Evolutionary conservation across 1,139 yeast genomes (phyloP).

Genomic region (Protomyces inundatus): DNA sequence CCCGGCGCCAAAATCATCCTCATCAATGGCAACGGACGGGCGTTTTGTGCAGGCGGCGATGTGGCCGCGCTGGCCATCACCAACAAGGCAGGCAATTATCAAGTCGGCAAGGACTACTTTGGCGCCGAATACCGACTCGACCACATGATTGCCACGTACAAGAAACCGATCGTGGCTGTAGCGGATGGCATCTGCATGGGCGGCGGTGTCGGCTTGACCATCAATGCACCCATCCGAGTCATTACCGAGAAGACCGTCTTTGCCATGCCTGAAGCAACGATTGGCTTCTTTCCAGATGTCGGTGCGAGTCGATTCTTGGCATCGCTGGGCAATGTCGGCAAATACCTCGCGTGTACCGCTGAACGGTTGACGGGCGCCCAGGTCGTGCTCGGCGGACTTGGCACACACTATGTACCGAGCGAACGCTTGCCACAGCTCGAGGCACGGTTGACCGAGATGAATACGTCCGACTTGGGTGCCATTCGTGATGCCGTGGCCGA

Average conservation of each 20-base stretch:
- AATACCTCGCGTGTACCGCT: slow-evolving; percentile 83
- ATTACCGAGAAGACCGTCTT: slow-evolving; percentile 84
- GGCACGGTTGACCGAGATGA: slow-evolving; percentile 42
- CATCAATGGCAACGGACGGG: slow-evolving; percentile 18
- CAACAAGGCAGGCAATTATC: slow-evolving; percentile 45
- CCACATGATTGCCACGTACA: slow-evolving; percentile 69
- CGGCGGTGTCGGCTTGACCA: slow-evolving; percentile 90
- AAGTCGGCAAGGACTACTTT: slow-evolving; percentile 47
- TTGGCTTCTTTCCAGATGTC: slow-evolving; percentile 95
- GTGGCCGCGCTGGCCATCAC: slow-evolving; percentile 40
- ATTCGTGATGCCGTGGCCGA: slow-evolving; percentile 74
- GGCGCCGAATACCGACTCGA: slow-evolving; percentile 75
- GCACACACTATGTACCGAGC: slow-evolving; percentile 80
- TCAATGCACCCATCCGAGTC: slow-evolving; percentile 90
- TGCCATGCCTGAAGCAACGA: slow-evolving; percentile 98
- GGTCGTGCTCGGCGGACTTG: slow-evolving; percentile 69
- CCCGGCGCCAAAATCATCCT: slow-evolving; percentile 8
- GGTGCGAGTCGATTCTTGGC: slow-evolving; percentile 90
- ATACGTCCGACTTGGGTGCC: slow-evolving; percentile 39
- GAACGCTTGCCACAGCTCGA: slow-evolving; percentile 58
- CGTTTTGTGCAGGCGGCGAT: slow-evolving; percentile 31
- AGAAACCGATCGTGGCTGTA: slow-evolving; percentile 76
- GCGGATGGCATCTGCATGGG: slow-evolving; percentile 95
- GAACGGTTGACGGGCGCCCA: slow-evolving; percentile 71
- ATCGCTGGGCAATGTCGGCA: slow-evolving; percentile 72